Evolutionary conservation across 2,329 filamentous ascomycete species (phyloP).

Genomic region (Trichophaea hybrida): DNA sequence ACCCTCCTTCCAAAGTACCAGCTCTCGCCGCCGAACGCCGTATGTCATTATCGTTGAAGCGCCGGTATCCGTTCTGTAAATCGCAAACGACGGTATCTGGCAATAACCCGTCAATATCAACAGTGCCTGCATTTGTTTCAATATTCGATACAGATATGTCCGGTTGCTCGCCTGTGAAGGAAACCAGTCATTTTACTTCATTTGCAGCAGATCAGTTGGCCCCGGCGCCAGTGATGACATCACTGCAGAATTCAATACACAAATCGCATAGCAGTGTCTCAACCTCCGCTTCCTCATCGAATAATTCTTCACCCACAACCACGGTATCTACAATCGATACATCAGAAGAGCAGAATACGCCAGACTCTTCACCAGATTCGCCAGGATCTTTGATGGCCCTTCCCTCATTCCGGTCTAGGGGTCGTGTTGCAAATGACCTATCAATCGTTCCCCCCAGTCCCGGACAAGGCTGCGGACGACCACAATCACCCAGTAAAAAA

Average conservation of each 20-base stretch:
- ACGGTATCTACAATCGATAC: constrained; percentile 87
- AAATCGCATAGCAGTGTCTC: constrained; percentile 65
- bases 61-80: constrained; percentile 23
- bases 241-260: constrained; percentile 37
- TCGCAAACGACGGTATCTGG: constrained; percentile 17
- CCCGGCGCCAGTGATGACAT: constrained; percentile 9
- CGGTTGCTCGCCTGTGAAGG: constrained; percentile 16
- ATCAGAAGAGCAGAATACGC: constrained; percentile 66
- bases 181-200: not conserved
- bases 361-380: constrained; percentile 84
- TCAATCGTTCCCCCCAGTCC: constrained; percentile 28
- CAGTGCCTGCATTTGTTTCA: constrained; percentile 14
- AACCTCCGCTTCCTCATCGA: constrained; percentile 65
- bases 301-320: constrained; percentile 87
- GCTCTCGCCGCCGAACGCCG: constrained; percentile 11
- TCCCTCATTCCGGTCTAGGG: constrained; percentile 50
- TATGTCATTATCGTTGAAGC: constrained; percentile 25
- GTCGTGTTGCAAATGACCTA: constrained; percentile 35
- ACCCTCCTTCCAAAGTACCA: constrained; percentile 15
- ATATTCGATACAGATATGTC: constrained; percentile 23
- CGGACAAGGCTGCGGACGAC: constrained; percentile 36
- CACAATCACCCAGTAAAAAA: constrained; percentile 39
- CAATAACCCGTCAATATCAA: constrained; percentile 10
- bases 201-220: not conserved
- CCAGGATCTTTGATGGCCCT: constrained; percentile 38